A percentile compares a stretch with the other conserved stretches of the same genome.
Conservation (phyloP, 106 monocot genomes). For the Dendrobium catenatum region DNA sequence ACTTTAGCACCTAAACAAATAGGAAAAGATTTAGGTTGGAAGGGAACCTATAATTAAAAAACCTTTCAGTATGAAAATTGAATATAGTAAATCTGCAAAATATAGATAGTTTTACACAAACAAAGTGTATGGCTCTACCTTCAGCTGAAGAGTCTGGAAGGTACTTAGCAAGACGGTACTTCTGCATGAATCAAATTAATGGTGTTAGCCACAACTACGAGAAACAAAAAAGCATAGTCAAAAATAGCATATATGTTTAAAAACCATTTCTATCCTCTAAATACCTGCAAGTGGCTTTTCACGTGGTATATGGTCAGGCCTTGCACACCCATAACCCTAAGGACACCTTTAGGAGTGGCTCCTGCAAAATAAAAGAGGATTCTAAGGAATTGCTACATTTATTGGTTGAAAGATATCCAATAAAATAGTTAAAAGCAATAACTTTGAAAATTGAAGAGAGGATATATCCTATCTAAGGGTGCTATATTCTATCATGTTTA, state of each 20-base stretch:
- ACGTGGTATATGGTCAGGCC: slow-evolving; percentile 97
- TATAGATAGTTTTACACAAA: background rate
- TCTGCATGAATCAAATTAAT: slow-evolving; percentile 34
- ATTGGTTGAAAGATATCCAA: too few species aligned
- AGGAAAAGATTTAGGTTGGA: background rate
- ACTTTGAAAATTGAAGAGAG: background rate
- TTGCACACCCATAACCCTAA: slow-evolving; percentile 81
- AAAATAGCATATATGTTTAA: background rate
- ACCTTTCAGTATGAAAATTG: background rate
- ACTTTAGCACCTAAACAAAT: slow-evolving; percentile 10
- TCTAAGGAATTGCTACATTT: background rate
- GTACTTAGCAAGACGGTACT: slow-evolving; percentile 91
- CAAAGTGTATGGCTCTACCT: slow-evolving; percentile 28
- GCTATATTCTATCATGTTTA: background rate
- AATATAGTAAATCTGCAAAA: background rate
- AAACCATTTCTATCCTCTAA: background rate
- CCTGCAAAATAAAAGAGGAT: slow-evolving; percentile 31
- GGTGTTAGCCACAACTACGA: slow-evolving; percentile 2
- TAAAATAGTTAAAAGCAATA: background rate
- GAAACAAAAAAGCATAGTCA: background rate
- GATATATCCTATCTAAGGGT: background rate
- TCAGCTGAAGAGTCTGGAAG: slow-evolving; percentile 85
- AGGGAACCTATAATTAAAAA: background rate
- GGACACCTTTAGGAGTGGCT: slow-evolving; percentile 96
- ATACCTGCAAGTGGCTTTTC: slow-evolving; percentile 98